Base-by-base conservation (phyloP, 208 protist genomes). In the Trypanosomatidae sp. region DNA sequence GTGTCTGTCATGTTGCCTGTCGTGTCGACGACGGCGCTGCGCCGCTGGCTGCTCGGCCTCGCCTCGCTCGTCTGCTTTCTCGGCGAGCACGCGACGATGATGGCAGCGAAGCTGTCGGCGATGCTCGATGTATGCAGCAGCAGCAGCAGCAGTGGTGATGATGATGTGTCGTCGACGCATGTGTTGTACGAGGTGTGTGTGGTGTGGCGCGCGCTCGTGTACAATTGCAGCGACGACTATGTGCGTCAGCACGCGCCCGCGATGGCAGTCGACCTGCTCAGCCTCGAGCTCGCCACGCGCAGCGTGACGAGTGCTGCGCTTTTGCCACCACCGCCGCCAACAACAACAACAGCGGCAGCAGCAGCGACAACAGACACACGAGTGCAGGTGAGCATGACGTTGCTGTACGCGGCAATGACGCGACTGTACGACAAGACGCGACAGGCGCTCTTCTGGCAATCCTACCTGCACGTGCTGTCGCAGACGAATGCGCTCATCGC, bases 41-140 rank as follows among this genome's bases (percentile, higher is more conserved):
- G 66, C 7, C 66, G 80, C 1, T 89, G 85, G 75, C 56, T 93
- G n/a, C 62, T 67, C 3, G 74, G 70, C 7, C 43, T 90, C 4
- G 58, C 60, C 4, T 70, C 64, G 4, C 65, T 90, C 18, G 58
- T 90, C 20, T 61, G 57, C 3, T 78, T 84, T 33, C 65, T 93
- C 46, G 72, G 77, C 1, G 27, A 33, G n/a, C 49, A 82, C 32
- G 68, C 69, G 2, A 88, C 78, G 2, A 45, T 81, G 7, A 71
- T 90, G 19, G 79, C 75, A n/a, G 59, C 80, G 10, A 89, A 90
- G 56, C 56, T 93, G 18, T 66, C 80, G 0, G 66, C 80, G 20
- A 79, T 88, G 53, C 61, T 92, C 24, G 56, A 76, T 5, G 38
- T 46, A 15, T 88, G 69, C 37, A 56, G 58, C 27, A 30, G 20